Conservation (phyloP, 2,329 filamentous ascomycete species). For the Colletotrichum sp. region DNA sequence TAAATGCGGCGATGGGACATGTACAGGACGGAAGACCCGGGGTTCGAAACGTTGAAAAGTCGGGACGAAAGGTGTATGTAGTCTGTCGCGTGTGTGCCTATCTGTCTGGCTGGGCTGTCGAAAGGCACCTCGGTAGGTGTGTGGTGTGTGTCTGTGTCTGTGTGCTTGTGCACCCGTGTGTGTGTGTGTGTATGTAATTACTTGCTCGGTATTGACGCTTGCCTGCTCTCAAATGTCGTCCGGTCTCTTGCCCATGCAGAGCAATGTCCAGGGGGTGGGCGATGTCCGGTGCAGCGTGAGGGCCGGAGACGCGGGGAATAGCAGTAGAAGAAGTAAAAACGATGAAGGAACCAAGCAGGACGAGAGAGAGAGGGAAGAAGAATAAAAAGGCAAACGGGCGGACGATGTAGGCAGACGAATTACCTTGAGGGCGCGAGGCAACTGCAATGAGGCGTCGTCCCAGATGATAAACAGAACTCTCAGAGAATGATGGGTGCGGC, state of each 20-base stretch:
- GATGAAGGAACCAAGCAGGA: neutral
- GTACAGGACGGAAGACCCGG: neutral
- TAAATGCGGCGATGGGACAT: neutral
- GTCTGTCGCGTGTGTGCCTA: conserved; percentile 7
- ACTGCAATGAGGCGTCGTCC: neutral
- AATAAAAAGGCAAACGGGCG: neutral
- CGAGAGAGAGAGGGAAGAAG: neutral
- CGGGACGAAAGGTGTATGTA: conserved; percentile 11
- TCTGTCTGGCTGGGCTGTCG: neutral
- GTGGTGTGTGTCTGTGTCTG: neutral
- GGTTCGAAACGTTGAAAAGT: conserved; percentile 18
- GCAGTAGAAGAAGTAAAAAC: neutral
- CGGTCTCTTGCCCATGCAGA: neutral
- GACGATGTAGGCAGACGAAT: neutral
- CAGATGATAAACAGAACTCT: conserved; percentile 5
- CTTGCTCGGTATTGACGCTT: neutral
- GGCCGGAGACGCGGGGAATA: neutral
- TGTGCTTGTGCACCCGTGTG: neutral
- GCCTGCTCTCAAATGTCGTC: neutral
- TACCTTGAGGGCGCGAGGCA: neutral
- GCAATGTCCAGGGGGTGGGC: neutral
- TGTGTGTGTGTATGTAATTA: neutral
- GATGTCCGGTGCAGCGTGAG: neutral
- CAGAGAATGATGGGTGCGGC: neutral
- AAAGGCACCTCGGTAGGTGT: conserved; percentile 5